Conservation (phyloP, 768 basidiomycete genomes). For the Russula vinacea region DNA sequence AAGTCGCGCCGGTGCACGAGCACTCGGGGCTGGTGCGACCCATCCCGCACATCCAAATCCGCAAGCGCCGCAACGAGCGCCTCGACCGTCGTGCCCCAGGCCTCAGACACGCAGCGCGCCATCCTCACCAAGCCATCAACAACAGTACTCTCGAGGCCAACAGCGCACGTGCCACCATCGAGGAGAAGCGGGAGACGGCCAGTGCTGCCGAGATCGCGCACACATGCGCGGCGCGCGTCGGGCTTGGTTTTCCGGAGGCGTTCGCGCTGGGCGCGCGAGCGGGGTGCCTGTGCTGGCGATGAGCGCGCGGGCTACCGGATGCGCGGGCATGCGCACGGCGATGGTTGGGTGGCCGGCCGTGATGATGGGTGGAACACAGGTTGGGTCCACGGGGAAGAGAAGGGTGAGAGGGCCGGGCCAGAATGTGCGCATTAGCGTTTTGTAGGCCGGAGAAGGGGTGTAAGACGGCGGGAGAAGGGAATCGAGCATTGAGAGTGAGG, state of each 20-base stretch:
- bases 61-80: constrained; percentile 59
- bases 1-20: constrained; percentile 82
- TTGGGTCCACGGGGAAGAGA: constrained; percentile 73
- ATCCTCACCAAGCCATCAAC: constrained; percentile 76
- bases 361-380: constrained; percentile 64
- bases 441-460: constrained; percentile 60
- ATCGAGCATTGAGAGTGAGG: constrained; percentile 76
- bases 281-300: constrained; percentile 73
- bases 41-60: constrained; percentile 37
- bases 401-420: constrained; percentile 96
- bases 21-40: constrained; percentile 38
- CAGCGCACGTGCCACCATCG: constrained; percentile 87
- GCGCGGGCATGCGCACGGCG: constrained; percentile 91
- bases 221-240: constrained; percentile 87
- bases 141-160: constrained; percentile 95
- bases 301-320: constrained; percentile 87
- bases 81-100: constrained; percentile 94
- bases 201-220: constrained; percentile 71
- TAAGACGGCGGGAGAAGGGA: constrained; percentile 69
- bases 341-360: constrained; percentile 79
- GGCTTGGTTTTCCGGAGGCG: constrained; percentile 89
- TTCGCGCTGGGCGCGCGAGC: constrained; percentile 96
- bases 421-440: constrained; percentile 72
- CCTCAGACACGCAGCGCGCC: constrained; percentile 78
- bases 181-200: constrained; percentile 61